Base-by-base conservation (phyloP, 768 basidiomycete genomes). In the Amanita rimosa region DNA sequence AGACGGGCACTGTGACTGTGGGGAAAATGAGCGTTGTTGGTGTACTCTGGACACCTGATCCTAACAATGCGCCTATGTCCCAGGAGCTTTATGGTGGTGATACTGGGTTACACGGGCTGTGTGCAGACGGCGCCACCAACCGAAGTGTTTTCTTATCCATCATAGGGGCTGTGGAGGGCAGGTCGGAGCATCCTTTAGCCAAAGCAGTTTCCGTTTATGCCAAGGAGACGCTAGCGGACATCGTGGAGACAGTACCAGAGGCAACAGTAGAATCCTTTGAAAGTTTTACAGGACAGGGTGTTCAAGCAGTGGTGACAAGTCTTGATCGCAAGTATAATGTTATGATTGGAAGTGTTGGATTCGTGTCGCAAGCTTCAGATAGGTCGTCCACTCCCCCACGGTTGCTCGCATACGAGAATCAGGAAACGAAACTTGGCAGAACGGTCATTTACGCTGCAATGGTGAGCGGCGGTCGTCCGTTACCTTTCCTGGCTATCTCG, bases 1-100 rank as follows among this genome's bases (percentile, higher is more conserved):
- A 99, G 74, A 99, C 96, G 0, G 96, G 96, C 9, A 99, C 96
- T 0, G 81, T 99, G 9, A 99, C 96, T 0, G 75, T 91, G 41
- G 96, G 96, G n/a, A 96, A 91, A 66, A 74, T 97, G 58, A 79
- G 71, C 27, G 87, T 99, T 44, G 74, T 76, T 2, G 83, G 78
- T 0, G 66, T 89, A 47, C 73, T 72, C 37, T 99, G 95, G 96
- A 82, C 75, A 9, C 71, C 76, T 14, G 52, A 53, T 35, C 54
- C 45, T 44, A 54, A 34, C 45, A 54, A 44, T 58, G 44, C 10
- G 7, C 49, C 44, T 22, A 51, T 39, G 22, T 57, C 68, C 52
- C 63, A 66, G 4, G 71, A 73, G 51, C 48, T 69, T 35, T 73
- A 74, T 45, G 69, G 64, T 11, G 73, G 71, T 3, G 70, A 74